Evolutionary conservation across 805 yeast species (phyloP), one percentile per base, ranked within the genome.

Genomic region (Wickerhamomyces ciferrii): DNA sequence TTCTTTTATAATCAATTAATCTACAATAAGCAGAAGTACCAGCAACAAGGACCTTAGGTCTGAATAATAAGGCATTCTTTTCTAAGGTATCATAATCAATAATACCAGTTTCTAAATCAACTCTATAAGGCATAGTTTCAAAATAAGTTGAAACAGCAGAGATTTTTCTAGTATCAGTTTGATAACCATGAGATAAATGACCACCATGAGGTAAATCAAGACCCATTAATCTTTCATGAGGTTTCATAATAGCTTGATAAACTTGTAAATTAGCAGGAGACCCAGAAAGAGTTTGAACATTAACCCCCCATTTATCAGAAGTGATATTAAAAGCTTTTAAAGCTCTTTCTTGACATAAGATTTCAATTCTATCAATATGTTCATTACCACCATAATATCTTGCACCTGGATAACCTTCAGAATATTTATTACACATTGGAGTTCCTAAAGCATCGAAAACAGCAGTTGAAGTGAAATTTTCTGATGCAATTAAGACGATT

Each of bases 341-440:
- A 42, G 99, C 99, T 72, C 99, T 85, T 62, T 86, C 72, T 75
- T 91, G 98, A 72, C 99, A 94, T 61, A 94, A 73, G 29, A 79
- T 68, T 74, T 94, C 99, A 66, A 91, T 89, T 69, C 87, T 83
- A 74, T 94, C 99, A 55, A 94, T 94, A 71, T 85, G 84, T 77
- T 94, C 96, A 70, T 94, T 94, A 67, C 98, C 98, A 69, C 99
- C 99, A 68, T 94, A 94, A 77, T 94, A 94, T 70, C 99, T 84
- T 53, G 96, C 97, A 56, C 98, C 98, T 50, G 99, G 99, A 74
- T 94, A 92, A 53, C 99, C 99, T 74, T 94, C 99, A 36, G 97
- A 90, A 75, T 94, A 94, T 76, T 94, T 94, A 82, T 94, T 94
- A 68, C 87, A 87, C 97, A 94, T 89, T 67, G 95, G 96, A 43